Percentiles rank a stretch among this genome's conserved stretches.
These are phyloP conservation scores for Eucalyptus paniculata DNA, from an alignment of 345 rosid species.

Conservation along the genomic window DNA sequence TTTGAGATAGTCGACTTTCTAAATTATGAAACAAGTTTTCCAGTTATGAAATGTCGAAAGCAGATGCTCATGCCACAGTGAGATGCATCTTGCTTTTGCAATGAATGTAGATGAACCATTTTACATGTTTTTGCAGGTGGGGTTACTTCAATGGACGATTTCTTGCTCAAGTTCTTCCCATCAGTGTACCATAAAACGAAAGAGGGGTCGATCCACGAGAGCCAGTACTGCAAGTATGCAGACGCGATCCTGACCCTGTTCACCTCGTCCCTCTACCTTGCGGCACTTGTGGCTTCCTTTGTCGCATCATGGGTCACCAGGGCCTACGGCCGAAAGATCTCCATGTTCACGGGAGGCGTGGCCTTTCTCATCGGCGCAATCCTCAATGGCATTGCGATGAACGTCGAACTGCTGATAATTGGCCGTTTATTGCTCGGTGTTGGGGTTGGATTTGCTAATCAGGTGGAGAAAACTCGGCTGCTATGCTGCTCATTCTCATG, in stretches of 20 bases:
- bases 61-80: not conserved
- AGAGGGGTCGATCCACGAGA: conserved; percentile 36
- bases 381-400: conserved; percentile 6
- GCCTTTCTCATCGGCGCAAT: conserved; percentile 17
- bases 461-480: conserved; percentile 15
- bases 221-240: conserved; percentile 19
- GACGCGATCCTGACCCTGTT: conserved; percentile 10
- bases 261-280: conserved; percentile 24
- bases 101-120: conserved; percentile 31
- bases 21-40: not conserved
- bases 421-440: conserved; percentile 22
- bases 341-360: conserved; percentile 4
- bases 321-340: not conserved
- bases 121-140: conserved; percentile 50
- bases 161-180: conserved; percentile 19
- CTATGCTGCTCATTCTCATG: not conserved
- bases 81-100: conserved; percentile 30
- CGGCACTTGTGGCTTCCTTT: conserved; percentile 14
- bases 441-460: conserved; percentile 51
- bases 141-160: conserved; percentile 23
- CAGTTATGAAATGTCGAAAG: not conserved
- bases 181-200: conserved; percentile 55
- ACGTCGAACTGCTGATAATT: conserved; percentile 8
- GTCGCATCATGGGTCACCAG: not conserved
- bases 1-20: not conserved